Evolutionary conservation across 805 yeast genomes (phyloP).

Genomic region (Metschnikowia picachoensis): DNA sequence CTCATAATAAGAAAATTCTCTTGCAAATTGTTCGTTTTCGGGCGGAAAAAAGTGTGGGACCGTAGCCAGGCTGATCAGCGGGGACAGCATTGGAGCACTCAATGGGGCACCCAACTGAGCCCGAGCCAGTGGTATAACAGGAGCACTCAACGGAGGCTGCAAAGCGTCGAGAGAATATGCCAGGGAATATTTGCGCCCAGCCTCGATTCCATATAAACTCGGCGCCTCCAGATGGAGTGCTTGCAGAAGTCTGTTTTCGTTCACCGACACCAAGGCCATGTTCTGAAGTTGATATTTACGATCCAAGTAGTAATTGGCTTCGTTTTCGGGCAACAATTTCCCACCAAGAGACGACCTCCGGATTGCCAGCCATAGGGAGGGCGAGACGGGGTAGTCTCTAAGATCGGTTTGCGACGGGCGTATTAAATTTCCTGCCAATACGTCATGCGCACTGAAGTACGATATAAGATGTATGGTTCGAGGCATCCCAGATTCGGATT

Average conservation of each 20-base stretch:
- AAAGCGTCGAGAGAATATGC: neutral
- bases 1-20: neutral
- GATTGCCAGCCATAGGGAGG: slow-evolving; percentile 51
- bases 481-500: slow-evolving; percentile 22
- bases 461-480: slow-evolving; percentile 71
- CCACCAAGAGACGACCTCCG: slow-evolving; percentile 60
- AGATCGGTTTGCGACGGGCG: slow-evolving; percentile 59
- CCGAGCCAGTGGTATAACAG: neutral
- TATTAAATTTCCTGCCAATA: slow-evolving; percentile 48
- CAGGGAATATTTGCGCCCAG: neutral
- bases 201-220: neutral
- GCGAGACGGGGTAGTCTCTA: slow-evolving; percentile 45
- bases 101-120: neutral
- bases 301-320: slow-evolving; percentile 46
- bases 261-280: slow-evolving; percentile 19
- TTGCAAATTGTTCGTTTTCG: neutral
- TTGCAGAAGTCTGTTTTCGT: neutral
- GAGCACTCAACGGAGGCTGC: neutral
- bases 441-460: slow-evolving; percentile 76
- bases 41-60: neutral
- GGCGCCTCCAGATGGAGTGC: neutral
- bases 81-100: slow-evolving; percentile 3
- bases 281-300: slow-evolving; percentile 40
- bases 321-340: slow-evolving; percentile 46
- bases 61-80: neutral